Evolutionary conservation across 306 rosid species (phyloP), one percentile per base, ranked within the genome.

Genomic region (Sesbania bispinosa): DNA sequence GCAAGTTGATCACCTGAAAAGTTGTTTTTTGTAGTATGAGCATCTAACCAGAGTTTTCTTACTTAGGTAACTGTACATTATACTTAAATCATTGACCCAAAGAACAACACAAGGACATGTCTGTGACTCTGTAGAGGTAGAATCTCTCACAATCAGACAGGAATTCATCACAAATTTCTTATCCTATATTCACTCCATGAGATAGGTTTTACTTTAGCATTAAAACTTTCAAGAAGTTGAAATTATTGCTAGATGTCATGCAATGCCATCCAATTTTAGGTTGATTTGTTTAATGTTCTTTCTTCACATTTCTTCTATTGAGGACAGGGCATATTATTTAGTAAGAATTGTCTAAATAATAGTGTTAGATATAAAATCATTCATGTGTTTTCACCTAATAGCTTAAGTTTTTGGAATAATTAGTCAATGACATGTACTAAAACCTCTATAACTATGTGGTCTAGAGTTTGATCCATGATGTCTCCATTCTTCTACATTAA

Each of bases 1-100:
- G 91, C 93, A 23, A 85, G 89, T 77, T 90, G 96, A 77, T 90
- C 93, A 4, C 96, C 93, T 89, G 71, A 52, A 75, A 14, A 52
- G 20, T n/a, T 21, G 26, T 4, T 60, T 42, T 73, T 54, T 16
- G 39, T 36, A 23, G 59, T 42, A 76, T 79, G 9, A 71, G n/a
- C n/a, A n/a, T n/a, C n/a, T n/a, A n/a, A 21, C 15, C 35, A 9
- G 23, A 10, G 6, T 53, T 69, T 54, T 54, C 48, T 36, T 24
- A 41, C 41, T 33, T 46, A 13, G 10, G 13, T 38, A 38, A 38
- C 14, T 13, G 7, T 10, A 4, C 29, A 18, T 10, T 55, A 20
- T 36, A 11, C 16, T 71, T 59, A 33, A 62, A 54, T 51, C 7
- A 51, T 5, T 1, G 7, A 29, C 10, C 24, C 19, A 13, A 51